A percentile compares a stretch with the other conserved stretches of the same genome.
Evolutionary conservation across 768 basidiomycete genomes (phyloP).

Genomic region (Tylopilus sp.): DNA sequence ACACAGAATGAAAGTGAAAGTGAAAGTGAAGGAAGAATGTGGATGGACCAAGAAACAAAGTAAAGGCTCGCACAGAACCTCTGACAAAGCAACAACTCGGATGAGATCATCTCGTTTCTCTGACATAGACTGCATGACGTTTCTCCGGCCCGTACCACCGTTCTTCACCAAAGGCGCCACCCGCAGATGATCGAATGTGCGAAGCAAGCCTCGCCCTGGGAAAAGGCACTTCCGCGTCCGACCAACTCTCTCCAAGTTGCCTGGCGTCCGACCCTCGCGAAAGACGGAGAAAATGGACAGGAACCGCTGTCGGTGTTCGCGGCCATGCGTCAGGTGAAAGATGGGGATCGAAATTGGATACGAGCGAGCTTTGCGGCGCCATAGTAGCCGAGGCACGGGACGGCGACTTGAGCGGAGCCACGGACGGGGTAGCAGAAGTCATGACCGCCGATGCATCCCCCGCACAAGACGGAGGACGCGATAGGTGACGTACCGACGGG

Average conservation of each 20-base stretch:
- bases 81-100: too few relatives aligned
- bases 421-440: conserved; percentile 10
- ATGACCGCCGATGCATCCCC: conserved; percentile 8
- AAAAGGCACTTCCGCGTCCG: conserved; percentile 1
- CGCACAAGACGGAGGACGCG: conserved; percentile 2
- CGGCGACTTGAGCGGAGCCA: conserved; percentile 25
- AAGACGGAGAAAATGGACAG: conserved; percentile 5
- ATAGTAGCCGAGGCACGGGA: conserved; percentile 18
- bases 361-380: conserved; percentile 33
- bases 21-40: neutral
- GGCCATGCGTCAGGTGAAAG: conserved; percentile 21
- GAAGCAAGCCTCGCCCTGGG: neutral
- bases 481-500: neutral
- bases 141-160: neutral
- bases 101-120: conserved; percentile 28
- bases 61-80: too few relatives aligned
- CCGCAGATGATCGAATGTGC: neutral
- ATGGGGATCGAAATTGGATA: conserved; percentile 24
- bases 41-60: neutral
- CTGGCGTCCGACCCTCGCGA: neutral
- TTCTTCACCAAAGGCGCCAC: neutral
- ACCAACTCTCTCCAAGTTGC: neutral
- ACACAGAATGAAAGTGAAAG: conserved; percentile 12
- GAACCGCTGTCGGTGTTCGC: conserved; percentile 15
- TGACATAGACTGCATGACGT: conserved; percentile 38